Evolutionary conservation across 768 basidiomycete species (phyloP).

Genomic region (Kwoniella dendrophila): DNA sequence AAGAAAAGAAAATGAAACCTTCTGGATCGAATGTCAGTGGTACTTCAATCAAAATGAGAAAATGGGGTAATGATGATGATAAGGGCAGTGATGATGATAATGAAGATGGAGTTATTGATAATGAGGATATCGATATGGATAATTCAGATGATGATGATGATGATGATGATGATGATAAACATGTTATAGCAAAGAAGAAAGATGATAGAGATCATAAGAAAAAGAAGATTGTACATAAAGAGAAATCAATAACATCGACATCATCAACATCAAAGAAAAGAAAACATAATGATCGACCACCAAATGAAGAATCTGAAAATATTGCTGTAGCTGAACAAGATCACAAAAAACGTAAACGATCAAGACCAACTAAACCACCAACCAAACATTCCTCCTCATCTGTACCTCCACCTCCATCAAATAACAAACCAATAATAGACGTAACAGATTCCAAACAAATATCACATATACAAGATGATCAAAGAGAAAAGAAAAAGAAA

Average conservation of each 20-base stretch:
- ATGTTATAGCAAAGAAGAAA: background rate
- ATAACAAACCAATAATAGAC: background rate
- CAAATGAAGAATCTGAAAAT: background rate
- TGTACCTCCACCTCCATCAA: background rate
- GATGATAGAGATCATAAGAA: background rate
- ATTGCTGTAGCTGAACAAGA: background rate
- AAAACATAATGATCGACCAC: slow-evolving; percentile 2
- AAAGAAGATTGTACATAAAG: background rate
- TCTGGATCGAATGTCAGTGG: slow-evolving; percentile 42
- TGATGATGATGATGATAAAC: slow-evolving; percentile 1
- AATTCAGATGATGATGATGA: slow-evolving; percentile 9
- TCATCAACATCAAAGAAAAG: background rate
- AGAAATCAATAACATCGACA: slow-evolving; percentile 4
- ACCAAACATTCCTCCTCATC: background rate
- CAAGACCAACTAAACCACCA: background rate
- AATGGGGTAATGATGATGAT: slow-evolving; percentile 29
- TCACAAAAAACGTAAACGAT: slow-evolving; percentile 2
- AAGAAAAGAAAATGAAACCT: slow-evolving; percentile 37
- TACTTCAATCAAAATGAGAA: slow-evolving; percentile 27
- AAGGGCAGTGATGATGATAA: background rate
- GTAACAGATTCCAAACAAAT: slow-evolving; percentile 1
- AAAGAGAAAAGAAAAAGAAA: background rate
- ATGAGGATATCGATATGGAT: background rate
- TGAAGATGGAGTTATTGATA: slow-evolving; percentile 8
- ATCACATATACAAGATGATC: background rate